Evolutionary conservation across 306 rosid species (phyloP).

Genomic region (Morella rubra): DNA sequence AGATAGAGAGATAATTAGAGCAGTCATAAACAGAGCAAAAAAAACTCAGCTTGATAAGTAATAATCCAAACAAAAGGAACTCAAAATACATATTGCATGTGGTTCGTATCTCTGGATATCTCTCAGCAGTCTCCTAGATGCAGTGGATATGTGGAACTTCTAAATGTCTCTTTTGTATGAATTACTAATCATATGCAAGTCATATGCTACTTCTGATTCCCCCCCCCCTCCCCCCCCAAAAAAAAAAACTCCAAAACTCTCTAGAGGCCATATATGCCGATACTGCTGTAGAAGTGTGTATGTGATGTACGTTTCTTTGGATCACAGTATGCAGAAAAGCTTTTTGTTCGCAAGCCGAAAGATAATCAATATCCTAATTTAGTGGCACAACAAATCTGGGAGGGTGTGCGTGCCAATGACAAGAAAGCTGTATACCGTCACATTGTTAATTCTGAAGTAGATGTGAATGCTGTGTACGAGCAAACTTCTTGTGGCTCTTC

Average conservation of each 20-base stretch:
- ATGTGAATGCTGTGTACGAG: slow-evolving; percentile 67
- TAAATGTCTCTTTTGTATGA: not conserved
- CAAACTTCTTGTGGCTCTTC: slow-evolving; percentile 61
- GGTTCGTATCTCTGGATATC: slow-evolving; percentile 5
- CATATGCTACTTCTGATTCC: slow-evolving; percentile 16
- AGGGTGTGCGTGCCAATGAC: slow-evolving; percentile 85
- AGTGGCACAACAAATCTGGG: slow-evolving; percentile 90
- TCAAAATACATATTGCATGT: slow-evolving; percentile 12
- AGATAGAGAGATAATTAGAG: not conserved
- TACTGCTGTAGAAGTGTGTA: slow-evolving; percentile 12
- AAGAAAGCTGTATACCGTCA: slow-evolving; percentile 89
- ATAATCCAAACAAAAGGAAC: not conserved
- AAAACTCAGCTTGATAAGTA: not conserved
- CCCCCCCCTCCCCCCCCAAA: too few relatives aligned
- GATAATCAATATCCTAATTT: slow-evolving; percentile 68
- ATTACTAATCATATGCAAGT: not conserved
- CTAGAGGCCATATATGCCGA: too few relatives aligned
- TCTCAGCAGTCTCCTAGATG: slow-evolving; percentile 15
- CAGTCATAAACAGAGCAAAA: not conserved
- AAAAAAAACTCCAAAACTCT: too few relatives aligned
- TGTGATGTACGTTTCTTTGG: slow-evolving; percentile 9
- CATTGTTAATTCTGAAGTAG: slow-evolving; percentile 83
- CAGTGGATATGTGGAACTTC: slow-evolving; percentile 1
- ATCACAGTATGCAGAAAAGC: slow-evolving; percentile 90
- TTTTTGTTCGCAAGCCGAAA: slow-evolving; percentile 77